These are phyloP conservation scores for Microcera coccophila DNA, from an alignment of 2,329 filamentous ascomycete species.

Conservation along the genomic window DNA sequence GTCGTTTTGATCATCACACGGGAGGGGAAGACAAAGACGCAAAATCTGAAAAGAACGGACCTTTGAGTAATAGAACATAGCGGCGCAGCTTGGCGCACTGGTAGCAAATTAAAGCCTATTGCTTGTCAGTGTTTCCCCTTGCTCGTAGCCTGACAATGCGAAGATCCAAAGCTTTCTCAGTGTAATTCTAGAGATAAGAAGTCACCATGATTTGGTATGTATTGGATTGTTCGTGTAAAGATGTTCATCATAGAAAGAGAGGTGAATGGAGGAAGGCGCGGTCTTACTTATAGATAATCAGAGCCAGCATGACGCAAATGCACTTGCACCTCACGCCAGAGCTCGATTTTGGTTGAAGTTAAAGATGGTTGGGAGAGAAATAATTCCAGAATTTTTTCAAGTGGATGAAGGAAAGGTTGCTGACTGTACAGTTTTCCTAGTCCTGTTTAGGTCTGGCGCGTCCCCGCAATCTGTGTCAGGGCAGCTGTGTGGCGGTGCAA, in stretches of 20 bases:
- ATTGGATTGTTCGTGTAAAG: constrained; percentile 58
- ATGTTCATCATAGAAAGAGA: constrained; percentile 32
- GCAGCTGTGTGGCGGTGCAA: constrained; percentile 35
- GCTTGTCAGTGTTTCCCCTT: constrained; percentile 15
- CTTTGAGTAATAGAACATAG: constrained; percentile 38
- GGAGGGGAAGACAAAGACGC: constrained; percentile 13
- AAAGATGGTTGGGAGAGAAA: constrained; percentile 15
- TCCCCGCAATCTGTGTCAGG: constrained; percentile 23
- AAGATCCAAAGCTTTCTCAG: constrained; percentile 45
- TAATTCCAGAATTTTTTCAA: constrained; percentile 24
- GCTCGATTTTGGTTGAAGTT: constrained; percentile 21
- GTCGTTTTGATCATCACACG: constrained; percentile 59
- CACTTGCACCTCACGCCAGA: constrained; percentile 22
- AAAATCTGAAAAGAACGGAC: constrained; percentile 29
- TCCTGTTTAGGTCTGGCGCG: constrained; percentile 8
- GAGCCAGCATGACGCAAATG: constrained; percentile 13
- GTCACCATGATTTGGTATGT: constrained; percentile 58
- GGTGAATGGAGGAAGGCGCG: constrained; percentile 2
- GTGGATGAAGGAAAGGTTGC: constrained; percentile 21
- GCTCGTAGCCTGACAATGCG: constrained; percentile 10
- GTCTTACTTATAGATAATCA: constrained; percentile 23
- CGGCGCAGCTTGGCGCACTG: constrained; percentile 7
- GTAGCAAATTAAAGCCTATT: constrained; percentile 8
- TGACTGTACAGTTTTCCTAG: constrained; percentile 27
- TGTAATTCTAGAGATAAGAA: constrained; percentile 48